Base-by-base conservation (phyloP, 805 yeast species). In the Sugiyamaella boreocaroliniensis region DNA sequence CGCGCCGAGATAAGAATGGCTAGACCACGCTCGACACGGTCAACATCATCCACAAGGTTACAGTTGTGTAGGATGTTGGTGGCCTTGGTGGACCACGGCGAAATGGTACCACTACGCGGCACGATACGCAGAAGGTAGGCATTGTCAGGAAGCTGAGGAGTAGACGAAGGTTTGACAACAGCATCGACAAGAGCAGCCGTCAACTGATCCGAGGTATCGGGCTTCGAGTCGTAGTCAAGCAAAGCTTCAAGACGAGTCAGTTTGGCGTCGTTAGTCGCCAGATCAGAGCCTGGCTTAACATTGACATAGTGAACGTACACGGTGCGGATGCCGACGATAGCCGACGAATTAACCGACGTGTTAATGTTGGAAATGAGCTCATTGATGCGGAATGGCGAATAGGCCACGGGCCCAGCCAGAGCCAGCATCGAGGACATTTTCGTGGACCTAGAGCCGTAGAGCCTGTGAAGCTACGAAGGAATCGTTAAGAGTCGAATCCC, bases 51-150 rank as follows among this genome's bases (percentile, higher is more conserved):
- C 40, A 75, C 78, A 55, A 93, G 76, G 9, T 97, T 97, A 72
- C 96, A 88, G 52, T 87, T 95, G 52, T 83, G 80, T 49, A 90
- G 79, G 60, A 93, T 93, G 71, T 93, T 92, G 42, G 99, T 90
- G 26, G 99, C 99, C 72, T 93, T 93, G 12, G 98, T 90, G 9
- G 97, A 88, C 99, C 99, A 93, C 34, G 99, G 98, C 22, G 98
- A 90, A 59, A 93, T 92, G 11, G 99, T 93, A 56, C 99, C 99
- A 7, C 89, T 75, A 69, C 98, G 81, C 44, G 99, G 99, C 49
- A 89, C 76, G 49, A 93, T 77, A 67, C 95, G 78, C 46, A 92
- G 71, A 58, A 89, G 71, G 56, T 80, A 78, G 32, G 81, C 71
- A 47, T 63, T 57, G 43, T 65, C 65, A 11, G 70, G 68, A 44